These are phyloP conservation scores for Cryptosporidium parvum DNA, from an alignment of 169 alveolate genomes.

Conservation along the genomic window DNA sequence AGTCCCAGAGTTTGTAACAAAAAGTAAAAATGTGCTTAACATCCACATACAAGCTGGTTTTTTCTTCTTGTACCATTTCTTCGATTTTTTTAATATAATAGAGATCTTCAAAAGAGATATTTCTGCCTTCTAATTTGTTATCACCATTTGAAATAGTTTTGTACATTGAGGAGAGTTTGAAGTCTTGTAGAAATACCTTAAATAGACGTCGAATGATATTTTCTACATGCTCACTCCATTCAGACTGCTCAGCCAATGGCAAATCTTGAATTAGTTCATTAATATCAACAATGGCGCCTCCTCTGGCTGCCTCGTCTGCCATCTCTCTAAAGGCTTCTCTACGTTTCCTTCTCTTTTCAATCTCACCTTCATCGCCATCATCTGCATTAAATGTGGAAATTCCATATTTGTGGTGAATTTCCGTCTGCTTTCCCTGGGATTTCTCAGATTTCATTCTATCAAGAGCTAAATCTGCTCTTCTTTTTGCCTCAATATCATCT, in stretches of 20 bases:
- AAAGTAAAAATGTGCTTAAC: slow-evolving; percentile 82
- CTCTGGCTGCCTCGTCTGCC: slow-evolving; percentile 83
- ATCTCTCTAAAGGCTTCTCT: slow-evolving; percentile 78
- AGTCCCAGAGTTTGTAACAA: slow-evolving; percentile 71
- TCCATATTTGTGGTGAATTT: slow-evolving; percentile 75
- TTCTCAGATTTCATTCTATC: slow-evolving; percentile 82
- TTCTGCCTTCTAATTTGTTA: slow-evolving; percentile 73
- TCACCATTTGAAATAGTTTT: slow-evolving; percentile 73
- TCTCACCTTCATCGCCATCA: slow-evolving; percentile 50
- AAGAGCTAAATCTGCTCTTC: slow-evolving; percentile 85
- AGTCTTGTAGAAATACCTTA: slow-evolving; percentile 78
- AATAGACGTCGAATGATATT: slow-evolving; percentile 81
- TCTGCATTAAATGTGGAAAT: slow-evolving; percentile 51
- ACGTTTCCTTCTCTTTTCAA: slow-evolving; percentile 77
- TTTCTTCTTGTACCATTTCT: slow-evolving; percentile 88
- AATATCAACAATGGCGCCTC: slow-evolving; percentile 82
- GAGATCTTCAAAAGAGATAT: slow-evolving; percentile 65
- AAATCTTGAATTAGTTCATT: slow-evolving; percentile 70
- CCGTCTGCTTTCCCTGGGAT: slow-evolving; percentile 82
- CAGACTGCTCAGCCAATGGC: slow-evolving; percentile 84
- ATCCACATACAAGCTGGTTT: slow-evolving; percentile 83
- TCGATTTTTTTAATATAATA: slow-evolving; percentile 85
- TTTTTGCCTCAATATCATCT: slow-evolving; percentile 86
- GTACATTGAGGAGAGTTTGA: slow-evolving; percentile 75
- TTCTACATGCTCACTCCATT: slow-evolving; percentile 86